Base-by-base conservation (phyloP, 495 filamentous ascomycete species). In the Aspergillus cavernicola region DNA sequence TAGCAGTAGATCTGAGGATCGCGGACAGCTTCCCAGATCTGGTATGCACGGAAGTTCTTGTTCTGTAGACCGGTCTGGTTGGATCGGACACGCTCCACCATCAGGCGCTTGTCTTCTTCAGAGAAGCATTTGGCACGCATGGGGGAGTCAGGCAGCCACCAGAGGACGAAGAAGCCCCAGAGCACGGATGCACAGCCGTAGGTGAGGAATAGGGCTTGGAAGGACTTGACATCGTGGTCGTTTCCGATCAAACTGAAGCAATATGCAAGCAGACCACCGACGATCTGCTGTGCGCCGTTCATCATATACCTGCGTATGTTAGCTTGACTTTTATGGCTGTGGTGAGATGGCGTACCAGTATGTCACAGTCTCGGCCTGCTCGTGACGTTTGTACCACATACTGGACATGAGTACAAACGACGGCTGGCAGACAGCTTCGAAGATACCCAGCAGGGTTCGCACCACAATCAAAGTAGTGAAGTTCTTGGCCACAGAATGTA, bases 341-440 rank as follows among this genome's bases (percentile, higher is more conserved):
- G 11, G 5, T 10, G 42, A 39, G 15, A 20, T 19, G 41, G 15
- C 23, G 32, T 67, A 80, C 83, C 86, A 89, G 65, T 85, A 86
- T 0, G 83, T 82, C 0, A 87, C 83, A 0, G 79, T 80, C 0
- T 72, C 66, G 0, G 84, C 78, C 62, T 88, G 85, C 53, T 89
- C 84, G 43, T 84, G 76, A 9, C 84, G 76, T 37, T 78, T 82
- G 63, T 87, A 88, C 85, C 86, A 89, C 78, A 87, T 87, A n/a
- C 80, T 73, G 0, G 80, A 84, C 16, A 88, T 69, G 24, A 87
- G 61, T 12, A 89, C 62, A 22, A 76, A 71, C 0, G 59, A 75
- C 0, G 84, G 84, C 59, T 85, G 80, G 61, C 80, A 85, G 49
- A 77, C 81, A 12, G 85, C 84, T 53, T 89, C 86, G 58, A 86